Evolutionary conservation across 2,329 filamentous ascomycete genomes (phyloP).

Genomic region (Epichloe brachyelytri): DNA sequence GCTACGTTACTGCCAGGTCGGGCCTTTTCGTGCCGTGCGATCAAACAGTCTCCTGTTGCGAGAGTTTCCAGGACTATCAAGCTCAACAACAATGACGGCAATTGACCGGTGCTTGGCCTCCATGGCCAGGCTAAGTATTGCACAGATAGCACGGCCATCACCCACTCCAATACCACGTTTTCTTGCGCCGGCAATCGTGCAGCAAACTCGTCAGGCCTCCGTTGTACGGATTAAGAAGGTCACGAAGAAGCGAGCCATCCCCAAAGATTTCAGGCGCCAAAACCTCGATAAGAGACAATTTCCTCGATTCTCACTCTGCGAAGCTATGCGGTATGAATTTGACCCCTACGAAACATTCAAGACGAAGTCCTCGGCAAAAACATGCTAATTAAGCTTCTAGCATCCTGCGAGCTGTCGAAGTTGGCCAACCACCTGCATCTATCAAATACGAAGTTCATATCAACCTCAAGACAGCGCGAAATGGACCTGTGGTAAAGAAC

Average conservation of each 20-base stretch:
- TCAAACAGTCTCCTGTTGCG: background rate
- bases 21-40: conserved; percentile 6
- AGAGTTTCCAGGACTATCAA: conserved; percentile 8
- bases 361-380: background rate
- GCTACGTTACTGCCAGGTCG: background rate
- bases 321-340: conserved; percentile 67
- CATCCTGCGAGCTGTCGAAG: conserved; percentile 85
- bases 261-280: conserved; percentile 55
- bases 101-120: conserved; percentile 41
- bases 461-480: conserved; percentile 70
- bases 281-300: conserved; percentile 50
- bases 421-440: conserved; percentile 59
- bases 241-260: conserved; percentile 43
- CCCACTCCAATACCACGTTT: conserved; percentile 33
- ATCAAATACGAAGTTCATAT: conserved; percentile 85
- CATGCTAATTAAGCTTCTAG: conserved; percentile 29
- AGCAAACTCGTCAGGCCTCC: conserved; percentile 31
- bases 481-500: conserved; percentile 76
- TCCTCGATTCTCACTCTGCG: conserved; percentile 64
- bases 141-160: conserved; percentile 28
- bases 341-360: background rate
- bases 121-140: conserved; percentile 36
- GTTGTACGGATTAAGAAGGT: conserved; percentile 36
- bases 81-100: conserved; percentile 31
- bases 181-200: conserved; percentile 32